Conservation (phyloP, 768 basidiomycete species). For the Terana coerulea region DNA sequence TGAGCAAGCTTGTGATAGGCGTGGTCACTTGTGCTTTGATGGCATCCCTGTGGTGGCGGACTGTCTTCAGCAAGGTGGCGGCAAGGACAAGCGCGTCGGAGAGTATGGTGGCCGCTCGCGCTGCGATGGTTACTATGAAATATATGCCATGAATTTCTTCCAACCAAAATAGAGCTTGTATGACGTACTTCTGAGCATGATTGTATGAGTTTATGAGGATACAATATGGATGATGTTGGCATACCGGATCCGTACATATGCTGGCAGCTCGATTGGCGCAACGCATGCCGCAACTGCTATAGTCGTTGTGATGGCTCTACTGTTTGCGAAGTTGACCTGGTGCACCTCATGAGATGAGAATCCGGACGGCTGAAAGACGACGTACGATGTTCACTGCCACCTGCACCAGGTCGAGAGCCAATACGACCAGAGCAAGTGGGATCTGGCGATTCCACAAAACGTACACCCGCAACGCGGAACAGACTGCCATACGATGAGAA, state of each 20-base stretch:
- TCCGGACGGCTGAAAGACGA: too few relatives aligned
- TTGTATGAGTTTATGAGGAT: too few relatives aligned
- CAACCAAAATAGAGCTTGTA: neutral
- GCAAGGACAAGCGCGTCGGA: conserved; percentile 3
- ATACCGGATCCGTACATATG: too few relatives aligned
- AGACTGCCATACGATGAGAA: neutral
- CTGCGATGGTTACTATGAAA: neutral
- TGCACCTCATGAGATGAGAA: neutral
- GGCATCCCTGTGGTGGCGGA: neutral
- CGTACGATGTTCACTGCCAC: conserved; percentile 8
- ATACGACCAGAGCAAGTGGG: neutral
- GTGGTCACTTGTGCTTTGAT: neutral
- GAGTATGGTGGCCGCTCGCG: conserved; percentile 1
- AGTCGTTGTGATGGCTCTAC: neutral
- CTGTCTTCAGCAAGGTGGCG: conserved; percentile 4
- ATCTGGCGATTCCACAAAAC: conserved; percentile 7
- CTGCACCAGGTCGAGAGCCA: conserved; percentile 2
- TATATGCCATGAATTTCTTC: neutral
- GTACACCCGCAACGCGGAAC: conserved; percentile 6
- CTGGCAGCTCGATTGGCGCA: neutral
- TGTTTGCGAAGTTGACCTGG: neutral
- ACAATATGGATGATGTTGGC: too few relatives aligned
- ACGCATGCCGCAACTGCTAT: neutral
- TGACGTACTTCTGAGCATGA: conserved; percentile 1
- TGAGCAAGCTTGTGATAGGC: neutral